These are phyloP conservation scores for Ceratocystis albifundus DNA, from an alignment of 2,329 filamentous ascomycete genomes.

Conservation along the genomic window DNA sequence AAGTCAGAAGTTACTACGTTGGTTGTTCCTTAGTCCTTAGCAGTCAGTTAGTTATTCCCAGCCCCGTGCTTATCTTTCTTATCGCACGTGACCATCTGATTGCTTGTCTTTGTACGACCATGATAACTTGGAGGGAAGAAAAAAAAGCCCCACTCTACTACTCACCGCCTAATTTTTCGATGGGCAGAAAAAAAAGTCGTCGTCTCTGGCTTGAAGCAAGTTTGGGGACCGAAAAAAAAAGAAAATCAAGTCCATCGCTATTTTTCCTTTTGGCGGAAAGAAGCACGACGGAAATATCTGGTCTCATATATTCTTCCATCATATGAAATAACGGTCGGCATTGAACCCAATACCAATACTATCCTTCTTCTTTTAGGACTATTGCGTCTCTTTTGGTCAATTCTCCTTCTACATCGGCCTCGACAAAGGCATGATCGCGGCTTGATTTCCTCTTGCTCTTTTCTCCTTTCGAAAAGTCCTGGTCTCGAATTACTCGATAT, in stretches of 20 bases:
- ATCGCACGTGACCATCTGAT: constrained; percentile 8
- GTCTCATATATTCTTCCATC: not conserved
- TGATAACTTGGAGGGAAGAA: not conserved
- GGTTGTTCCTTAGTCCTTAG: no score
- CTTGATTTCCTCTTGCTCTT: not conserved
- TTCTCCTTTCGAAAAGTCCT: constrained; percentile 4
- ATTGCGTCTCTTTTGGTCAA: not conserved
- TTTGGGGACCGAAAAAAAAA: not conserved
- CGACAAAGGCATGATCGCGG: constrained; percentile 11
- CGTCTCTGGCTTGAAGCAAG: constrained; percentile 9
- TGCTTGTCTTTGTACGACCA: not conserved
- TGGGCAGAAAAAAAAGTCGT: constrained; percentile 23
- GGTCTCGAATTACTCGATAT: not conserved
- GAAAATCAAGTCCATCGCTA: no score
- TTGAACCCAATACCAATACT: not conserved
- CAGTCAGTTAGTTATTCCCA: not conserved
- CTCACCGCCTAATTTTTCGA: constrained; percentile 20
- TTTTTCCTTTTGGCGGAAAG: not conserved
- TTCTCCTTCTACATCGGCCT: not conserved
- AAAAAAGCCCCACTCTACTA: constrained; percentile 13
- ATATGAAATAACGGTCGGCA: not conserved
- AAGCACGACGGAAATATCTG: not conserved
- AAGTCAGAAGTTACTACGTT: not conserved
- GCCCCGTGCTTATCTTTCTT: not conserved
- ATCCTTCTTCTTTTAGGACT: not conserved